Evolutionary conservation across 2,329 filamentous ascomycete species (phyloP).

Genomic region (Trichoderma sp.): DNA sequence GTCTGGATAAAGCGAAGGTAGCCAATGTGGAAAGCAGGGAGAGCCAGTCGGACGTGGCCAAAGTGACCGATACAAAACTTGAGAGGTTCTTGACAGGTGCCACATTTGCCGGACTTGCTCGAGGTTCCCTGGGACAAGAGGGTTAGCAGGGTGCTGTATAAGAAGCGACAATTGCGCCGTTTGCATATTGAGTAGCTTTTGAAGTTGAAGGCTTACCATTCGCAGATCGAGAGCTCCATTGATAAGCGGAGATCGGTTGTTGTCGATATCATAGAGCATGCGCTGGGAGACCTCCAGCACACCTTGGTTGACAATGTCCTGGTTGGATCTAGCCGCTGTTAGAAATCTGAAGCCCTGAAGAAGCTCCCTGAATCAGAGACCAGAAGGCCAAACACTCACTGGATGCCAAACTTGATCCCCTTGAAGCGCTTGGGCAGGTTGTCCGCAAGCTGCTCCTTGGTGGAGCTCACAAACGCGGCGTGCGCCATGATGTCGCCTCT

Average conservation of each 20-base stretch:
- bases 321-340: constrained; percentile 62
- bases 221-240: constrained; percentile 86
- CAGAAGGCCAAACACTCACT: constrained; percentile 48
- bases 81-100: constrained; percentile 78
- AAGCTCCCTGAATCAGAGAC: no score
- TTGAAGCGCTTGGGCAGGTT: constrained; percentile 87
- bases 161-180: not conserved
- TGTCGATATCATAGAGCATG: constrained; percentile 86
- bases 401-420: constrained; percentile 89
- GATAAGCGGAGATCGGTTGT: constrained; percentile 69
- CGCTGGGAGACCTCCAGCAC: constrained; percentile 93
- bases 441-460: constrained; percentile 86
- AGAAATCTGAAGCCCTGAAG: no score
- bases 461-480: constrained; percentile 18
- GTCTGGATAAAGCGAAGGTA: constrained; percentile 92
- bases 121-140: constrained; percentile 64
- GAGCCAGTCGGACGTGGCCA: constrained; percentile 82
- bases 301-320: constrained; percentile 93
- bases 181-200: not conserved
- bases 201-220: constrained; percentile 49
- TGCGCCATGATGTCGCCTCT: constrained; percentile 19
- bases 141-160: not conserved
- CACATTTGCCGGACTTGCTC: constrained; percentile 74
- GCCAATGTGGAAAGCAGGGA: constrained; percentile 93
- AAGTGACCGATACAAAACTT: constrained; percentile 93